Evolutionary conservation across 345 rosid genomes (phyloP).

Genomic region (Camelina neglecta): DNA sequence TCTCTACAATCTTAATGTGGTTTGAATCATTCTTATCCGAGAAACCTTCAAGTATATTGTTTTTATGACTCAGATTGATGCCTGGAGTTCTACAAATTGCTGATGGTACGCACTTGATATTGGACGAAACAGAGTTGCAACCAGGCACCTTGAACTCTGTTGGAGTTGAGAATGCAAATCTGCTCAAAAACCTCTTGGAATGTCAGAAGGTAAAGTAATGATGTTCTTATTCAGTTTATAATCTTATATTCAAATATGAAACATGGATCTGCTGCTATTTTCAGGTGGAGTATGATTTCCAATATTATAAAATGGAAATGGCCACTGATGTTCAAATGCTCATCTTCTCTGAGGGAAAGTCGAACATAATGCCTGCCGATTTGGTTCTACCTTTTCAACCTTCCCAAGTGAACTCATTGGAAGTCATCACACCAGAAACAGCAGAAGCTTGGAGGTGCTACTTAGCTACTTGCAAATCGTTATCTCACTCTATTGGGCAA

Average conservation of each 20-base stretch:
- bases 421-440: constrained; percentile 53
- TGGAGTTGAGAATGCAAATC: constrained; percentile 75
- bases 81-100: constrained; percentile 80
- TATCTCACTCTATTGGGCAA: constrained; percentile 70
- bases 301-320: constrained; percentile 90
- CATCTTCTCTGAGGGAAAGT: constrained; percentile 79
- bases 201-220: constrained; percentile 66
- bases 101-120: constrained; percentile 74
- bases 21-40: background rate
- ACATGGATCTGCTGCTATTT: constrained; percentile 23
- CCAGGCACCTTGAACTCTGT: constrained; percentile 74
- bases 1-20: background rate
- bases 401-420: constrained; percentile 48
- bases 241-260: background rate
- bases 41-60: background rate
- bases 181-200: constrained; percentile 71
- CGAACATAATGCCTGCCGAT: constrained; percentile 87
- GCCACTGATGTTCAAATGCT: constrained; percentile 79
- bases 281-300: constrained; percentile 90
- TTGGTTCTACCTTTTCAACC: constrained; percentile 81
- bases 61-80: constrained; percentile 55
- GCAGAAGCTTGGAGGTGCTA: constrained; percentile 87
- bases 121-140: constrained; percentile 84
- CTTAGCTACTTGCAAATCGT: constrained; percentile 71
- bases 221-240: background rate